Base-by-base conservation (phyloP, 1,284 basidiomycete genomes). In the Puccinia triticina region DNA sequence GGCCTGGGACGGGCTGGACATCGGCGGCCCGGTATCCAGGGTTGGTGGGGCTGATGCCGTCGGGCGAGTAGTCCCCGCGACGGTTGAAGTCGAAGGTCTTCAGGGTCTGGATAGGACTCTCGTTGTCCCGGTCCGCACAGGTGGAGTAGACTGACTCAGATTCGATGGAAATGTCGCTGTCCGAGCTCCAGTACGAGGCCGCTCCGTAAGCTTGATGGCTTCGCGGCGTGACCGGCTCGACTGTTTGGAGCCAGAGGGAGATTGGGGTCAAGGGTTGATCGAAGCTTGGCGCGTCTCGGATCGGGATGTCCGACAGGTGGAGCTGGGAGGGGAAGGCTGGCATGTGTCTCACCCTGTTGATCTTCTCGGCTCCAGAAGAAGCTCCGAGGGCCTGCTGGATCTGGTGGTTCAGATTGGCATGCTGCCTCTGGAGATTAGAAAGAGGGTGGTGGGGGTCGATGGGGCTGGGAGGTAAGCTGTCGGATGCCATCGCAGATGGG, bases 11-110 rank as follows among this genome's bases (percentile, higher is more conserved):
- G 3, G 55, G 55, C 55, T 57, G 55, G 55, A 57, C 21, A 11
- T 57, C 55, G 21, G 32, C 34, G 59, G 29, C 10, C 7, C 4
- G 64, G 32, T 40, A 40, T 21, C 64, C 64, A 40, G 64, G 64
- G 64, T 66, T 66, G 4, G 64, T 66, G 18, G 64, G 64, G 18
- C 64, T 66, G 64, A 66, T 66, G 23, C 64, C 64, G 11, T 66
- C 64, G 1, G 64, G 37, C 14, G 37, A 23, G 18, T 23, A 10
- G 4, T 23, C 8, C 34, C 64, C 64, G 18, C 37, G 34, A 32
- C 64, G 64, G 34, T 43, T 66, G 37, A 66, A 40, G 12, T 43
- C 40, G 40, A 43, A 43, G 40, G 40, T 37, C 12, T 12, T 2
- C 7, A 32, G 21, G 40, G 14, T 40, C 16, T 43, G 34, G 37